These are phyloP conservation scores for Fusarium palustre DNA, from an alignment of 2,329 filamentous ascomycete genomes.

Conservation along the genomic window DNA sequence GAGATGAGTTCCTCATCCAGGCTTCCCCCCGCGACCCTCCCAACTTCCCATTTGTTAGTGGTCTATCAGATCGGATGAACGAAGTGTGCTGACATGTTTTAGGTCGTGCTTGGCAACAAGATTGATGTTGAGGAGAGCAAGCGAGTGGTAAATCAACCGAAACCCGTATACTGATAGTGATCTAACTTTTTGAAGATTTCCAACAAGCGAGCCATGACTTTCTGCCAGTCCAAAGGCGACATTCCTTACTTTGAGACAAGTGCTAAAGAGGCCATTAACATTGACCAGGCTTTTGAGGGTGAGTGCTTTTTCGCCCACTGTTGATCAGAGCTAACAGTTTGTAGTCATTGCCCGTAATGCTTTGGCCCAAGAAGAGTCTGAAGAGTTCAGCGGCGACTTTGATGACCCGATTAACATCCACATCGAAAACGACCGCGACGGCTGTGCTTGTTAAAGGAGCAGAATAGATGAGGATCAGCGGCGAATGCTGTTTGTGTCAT, in stretches of 20 bases:
- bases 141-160: conserved; percentile 72
- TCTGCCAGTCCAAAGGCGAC: conserved; percentile 96
- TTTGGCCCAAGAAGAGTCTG: conserved; percentile 94
- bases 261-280: conserved; percentile 98
- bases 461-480: conserved; percentile 11
- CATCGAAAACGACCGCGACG: conserved; percentile 91
- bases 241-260: conserved; percentile 99
- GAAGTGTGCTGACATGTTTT: conserved; percentile 38
- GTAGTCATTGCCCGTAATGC: conserved; percentile 95
- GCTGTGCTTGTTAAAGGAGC: conserved; percentile 82
- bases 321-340: conserved; percentile 12
- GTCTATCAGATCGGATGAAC: background rate
- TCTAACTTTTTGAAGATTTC: conserved; percentile 73
- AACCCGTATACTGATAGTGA: background rate
- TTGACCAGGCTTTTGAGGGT: conserved; percentile 84
- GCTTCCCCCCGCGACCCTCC: conserved; percentile 96
- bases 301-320: conserved; percentile 35
- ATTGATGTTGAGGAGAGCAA: conserved; percentile 99
- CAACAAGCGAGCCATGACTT: conserved; percentile 94
- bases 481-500: conserved; percentile 12
- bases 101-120: conserved; percentile 98
- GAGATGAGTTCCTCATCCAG: conserved; percentile 98
- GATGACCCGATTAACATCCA: conserved; percentile 98
- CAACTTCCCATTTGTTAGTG: conserved; percentile 93
- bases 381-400: conserved; percentile 97